A percentile compares a stretch with the other conserved stretches of the same genome.
These are phyloP conservation scores for Adansonia digitata DNA, from an alignment of 345 rosid species.

Conservation along the genomic window DNA sequence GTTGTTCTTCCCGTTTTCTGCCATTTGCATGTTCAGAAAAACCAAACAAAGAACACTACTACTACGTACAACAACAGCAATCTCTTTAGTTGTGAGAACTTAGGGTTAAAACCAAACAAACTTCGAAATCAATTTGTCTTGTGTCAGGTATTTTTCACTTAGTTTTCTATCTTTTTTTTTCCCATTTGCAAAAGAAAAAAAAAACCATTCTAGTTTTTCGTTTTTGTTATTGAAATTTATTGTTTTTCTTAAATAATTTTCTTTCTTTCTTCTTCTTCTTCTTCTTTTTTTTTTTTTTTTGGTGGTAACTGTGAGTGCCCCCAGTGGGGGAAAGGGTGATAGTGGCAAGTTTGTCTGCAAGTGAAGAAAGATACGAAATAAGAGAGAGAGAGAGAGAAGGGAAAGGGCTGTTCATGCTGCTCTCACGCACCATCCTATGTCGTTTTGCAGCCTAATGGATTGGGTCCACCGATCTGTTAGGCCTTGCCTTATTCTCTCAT, in stretches of 20 bases:
- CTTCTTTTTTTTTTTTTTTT: no score
- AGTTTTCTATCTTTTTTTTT: not conserved
- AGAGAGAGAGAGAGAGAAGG: not conserved
- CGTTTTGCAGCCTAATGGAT: slow-evolving; percentile 53
- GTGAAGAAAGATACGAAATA: slow-evolving; percentile 30
- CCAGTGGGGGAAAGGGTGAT: slow-evolving; percentile 23
- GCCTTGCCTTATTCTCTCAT: slow-evolving; percentile 32
- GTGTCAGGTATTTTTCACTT: not conserved
- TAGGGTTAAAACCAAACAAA: not conserved
- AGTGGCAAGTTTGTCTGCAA: slow-evolving; percentile 31
- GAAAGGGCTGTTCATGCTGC: slow-evolving; percentile 45
- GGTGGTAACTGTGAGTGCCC: slow-evolving; percentile 9
- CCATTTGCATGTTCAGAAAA: slow-evolving; percentile 9
- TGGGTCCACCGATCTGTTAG: slow-evolving; percentile 76
- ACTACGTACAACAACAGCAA: not conserved
- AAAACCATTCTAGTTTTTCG: not conserved
- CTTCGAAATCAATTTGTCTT: not conserved
- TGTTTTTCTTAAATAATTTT: not conserved
- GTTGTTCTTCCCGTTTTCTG: not conserved
- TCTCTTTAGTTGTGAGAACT: not conserved
- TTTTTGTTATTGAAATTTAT: not conserved
- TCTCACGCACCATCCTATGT: slow-evolving; percentile 60
- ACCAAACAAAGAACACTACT: not conserved
- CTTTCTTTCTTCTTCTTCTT: no score
- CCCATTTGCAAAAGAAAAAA: not conserved